Base-by-base conservation (phyloP, 441 rosid genomes). In the Gossypium schwendimanii region DNA sequence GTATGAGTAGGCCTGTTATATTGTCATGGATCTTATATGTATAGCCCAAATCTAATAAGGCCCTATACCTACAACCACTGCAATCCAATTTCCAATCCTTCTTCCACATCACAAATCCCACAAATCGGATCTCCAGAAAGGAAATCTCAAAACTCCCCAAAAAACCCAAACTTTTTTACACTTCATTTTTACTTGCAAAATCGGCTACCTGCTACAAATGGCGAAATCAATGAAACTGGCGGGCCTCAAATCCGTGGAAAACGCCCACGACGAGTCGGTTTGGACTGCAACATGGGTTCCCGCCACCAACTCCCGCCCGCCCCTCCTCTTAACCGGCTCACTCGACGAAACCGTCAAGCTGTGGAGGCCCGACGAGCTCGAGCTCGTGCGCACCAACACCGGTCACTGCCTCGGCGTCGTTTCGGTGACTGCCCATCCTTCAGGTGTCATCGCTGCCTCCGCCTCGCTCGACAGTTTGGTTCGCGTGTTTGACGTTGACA, bases 321-420 rank as follows among this genome's bases (percentile, higher is more conserved):
- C 96, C 0, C 86, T 88, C 23, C 90, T 95, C 41, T 78, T 93
- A 15, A 91, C 99, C 17, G 97, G 98, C 12, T 88, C 97, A 2
- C 94, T 95, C 0, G 98, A 95, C 81, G 97, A 95, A 87, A 91
- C 95, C 33, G 97, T 95, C 60, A 88, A 84, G 88, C 81, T 95
- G 10, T 93, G 98, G 99, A 76, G 79, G 47, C 55, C 94, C 63
- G 97, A 95, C 72, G 96, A 93, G 78, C 86, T 91, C 57, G 77
- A 77, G 73, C 90, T 89, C 24, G 94, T 83, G 58, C 84, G 92
- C 55, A 89, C 95, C 61, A 95, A 93, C 85, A 81, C 94, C 3
- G 97, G 98, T 41, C 98, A 95, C 88, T 87, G 84, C 77, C 85
- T 95, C 63, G 97, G 98, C 73, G 99, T 95, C 67, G 96, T 95